Base-by-base conservation (phyloP, 371 early-diverging fungal genomes). In the Rhizopus delemar region DNA sequence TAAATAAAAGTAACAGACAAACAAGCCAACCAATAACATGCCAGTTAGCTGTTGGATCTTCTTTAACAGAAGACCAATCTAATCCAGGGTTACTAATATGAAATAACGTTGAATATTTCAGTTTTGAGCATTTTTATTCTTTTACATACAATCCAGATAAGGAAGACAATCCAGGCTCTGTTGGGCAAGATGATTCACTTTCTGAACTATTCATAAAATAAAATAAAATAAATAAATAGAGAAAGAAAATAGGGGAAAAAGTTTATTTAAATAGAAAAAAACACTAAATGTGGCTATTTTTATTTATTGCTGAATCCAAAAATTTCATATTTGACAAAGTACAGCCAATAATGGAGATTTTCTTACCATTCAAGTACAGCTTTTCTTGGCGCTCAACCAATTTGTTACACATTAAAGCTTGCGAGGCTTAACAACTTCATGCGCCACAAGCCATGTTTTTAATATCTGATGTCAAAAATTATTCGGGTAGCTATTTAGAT, bases 1-100 rank as follows among this genome's bases (percentile, higher is more conserved):
- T 57, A 12, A 59, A 41, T n/a, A 75, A 43, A n/a, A 78, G 56
- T 2, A 70, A 33, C 3, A 71, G 46, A 41, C 71, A 77, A 5
- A 70, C 66, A 11, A 73, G 33, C 80, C 80, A 80, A 3, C 80
- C 80, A 57, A 69, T 70, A 13, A 80, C 63, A 67, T 80, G 80
- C 80, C 74, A 74, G 41, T 75, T 75, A 15, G 58, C 54, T 43
- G 48, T 50, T 3, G 67, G 67, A 28, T 66, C 16, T n/a, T 36
- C 45, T 46, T 41, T 62, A 8, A 66, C 48, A 9, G 41, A 62
- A 51, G 51, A 7, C 67, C 67, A 66, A 46, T 62, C 59, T 28
- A 66, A 28, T 8, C 59, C 67, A 45, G 59, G 62, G 6, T 59
- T 28, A 22, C 67, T 66, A 45, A 7, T 41, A 13, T 13, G 43